phyloP scores from a whole-genome alignment of 2,329 filamentous ascomycete genomes.

The Beauveria scarabaeidicola region DNA sequence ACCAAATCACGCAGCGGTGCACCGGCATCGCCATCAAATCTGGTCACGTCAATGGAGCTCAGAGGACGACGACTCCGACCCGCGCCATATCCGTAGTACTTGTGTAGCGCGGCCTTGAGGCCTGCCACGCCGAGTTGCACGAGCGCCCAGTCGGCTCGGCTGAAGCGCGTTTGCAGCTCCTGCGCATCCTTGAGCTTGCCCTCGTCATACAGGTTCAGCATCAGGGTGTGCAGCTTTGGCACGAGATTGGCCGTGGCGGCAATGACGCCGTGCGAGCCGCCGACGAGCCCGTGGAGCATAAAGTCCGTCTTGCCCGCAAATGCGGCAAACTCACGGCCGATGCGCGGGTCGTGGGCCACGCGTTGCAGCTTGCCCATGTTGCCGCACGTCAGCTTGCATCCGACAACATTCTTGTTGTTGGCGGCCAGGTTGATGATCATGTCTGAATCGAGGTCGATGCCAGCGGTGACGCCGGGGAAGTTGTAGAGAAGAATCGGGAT shows the following conservation, averaged over 20 bases:
- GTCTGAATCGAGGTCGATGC: constrained; percentile 54
- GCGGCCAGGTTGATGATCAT: constrained; percentile 43
- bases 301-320: constrained; percentile 34
- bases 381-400: constrained; percentile 57
- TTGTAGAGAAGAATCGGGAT: constrained; percentile 59
- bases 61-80: constrained; percentile 21
- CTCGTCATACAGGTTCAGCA: constrained; percentile 26
- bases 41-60: constrained; percentile 15
- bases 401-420: constrained; percentile 49
- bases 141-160: constrained; percentile 22
- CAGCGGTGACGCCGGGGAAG: constrained; percentile 52
- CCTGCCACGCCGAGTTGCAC: constrained; percentile 22
- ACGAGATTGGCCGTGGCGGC: constrained; percentile 33
- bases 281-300: constrained; percentile 31
- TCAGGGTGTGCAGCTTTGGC: constrained; percentile 27
- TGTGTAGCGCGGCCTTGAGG: constrained; percentile 20
- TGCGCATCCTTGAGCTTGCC: constrained; percentile 26
- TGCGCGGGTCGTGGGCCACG: constrained; percentile 33
- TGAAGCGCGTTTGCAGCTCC: constrained; percentile 26
- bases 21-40: constrained; percentile 18
- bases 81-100: constrained; percentile 16
- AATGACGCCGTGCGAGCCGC: constrained; percentile 31
- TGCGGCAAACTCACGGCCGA: constrained; percentile 24
- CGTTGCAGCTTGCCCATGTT: constrained; percentile 54
- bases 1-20: constrained; percentile 14